Base-by-base conservation (phyloP, 257 asterid genomes). In the Orobanche coerulescens region DNA sequence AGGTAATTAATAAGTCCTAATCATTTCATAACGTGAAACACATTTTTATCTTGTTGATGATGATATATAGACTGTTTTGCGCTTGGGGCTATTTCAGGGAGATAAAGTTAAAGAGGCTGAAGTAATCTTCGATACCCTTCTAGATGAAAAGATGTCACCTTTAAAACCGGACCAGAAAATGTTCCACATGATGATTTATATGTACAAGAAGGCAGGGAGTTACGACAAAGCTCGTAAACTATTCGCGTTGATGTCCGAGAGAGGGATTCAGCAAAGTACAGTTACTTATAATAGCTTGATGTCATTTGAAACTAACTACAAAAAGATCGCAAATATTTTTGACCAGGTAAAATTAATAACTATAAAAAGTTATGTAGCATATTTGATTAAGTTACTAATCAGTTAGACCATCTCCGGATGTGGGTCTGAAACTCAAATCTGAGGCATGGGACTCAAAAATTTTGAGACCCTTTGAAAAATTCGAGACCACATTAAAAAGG, bases 111-210 rank as follows among this genome's bases (percentile, higher is more conserved):
- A 62, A 69, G 97, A 93, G 76, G 98, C 98, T 13, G 97, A 86
- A 82, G 98, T 81, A 74, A 44, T 93, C 18, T 93, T 93, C 19
- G 85, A 77, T 59, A 70, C 84, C 68, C 86, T 93, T 51, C 78
- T 93, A 26, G 75, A 80, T 61, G 70, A 79, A 71, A 79, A 81
- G 69, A 65, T 30, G 26, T 77, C 95, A 39, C 86, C 91, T 61
- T 73, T 93, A n/a, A 93, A 84, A 73, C 95, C 95, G 2, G 97
- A 89, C 67, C 98, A 93, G 64, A 89, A 84, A 76, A 86, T 93
- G 98, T 93, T 86, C 78, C 97, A 93, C 87, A 89, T 93, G 94
- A 84, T 93, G 94, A 93, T 93, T 62, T 93, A 89, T 65, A 93
- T 89, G 98, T 71, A 84, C 75, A 88, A 84, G 79, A 93, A 93